Base-by-base conservation (phyloP, 306 rosid species). In the Medicago truncatula region DNA sequence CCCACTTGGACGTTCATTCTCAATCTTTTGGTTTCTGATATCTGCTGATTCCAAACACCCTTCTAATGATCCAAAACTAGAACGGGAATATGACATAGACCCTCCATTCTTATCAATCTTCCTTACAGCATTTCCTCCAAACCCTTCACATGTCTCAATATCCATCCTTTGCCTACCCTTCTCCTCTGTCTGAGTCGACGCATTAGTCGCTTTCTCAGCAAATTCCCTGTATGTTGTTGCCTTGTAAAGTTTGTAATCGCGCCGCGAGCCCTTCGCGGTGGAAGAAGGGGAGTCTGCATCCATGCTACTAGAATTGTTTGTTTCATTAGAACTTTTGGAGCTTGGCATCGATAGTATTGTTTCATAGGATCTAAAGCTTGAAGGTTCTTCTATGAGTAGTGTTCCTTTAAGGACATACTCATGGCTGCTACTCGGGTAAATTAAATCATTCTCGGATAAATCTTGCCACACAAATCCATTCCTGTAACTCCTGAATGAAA, bases 401-500 rank as follows among this genome's bases (percentile, higher is more conserved):
- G 96, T 85, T 70, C 89, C 93, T 81, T 88, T 85, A 54, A 91
- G 86, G 70, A 87, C 83, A 81, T 85, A 91, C 73, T 91, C 96
- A 50, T 77, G 83, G 46, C 88, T 88, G 62, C 74, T 85, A 77
- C 89, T 82, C 11, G 88, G 96, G 75, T 78, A 70, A 63, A 88
- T 91, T 60, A 84, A 75, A 63, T 91, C 93, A 6, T 85, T 76
- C 52, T 91, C 91, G 0, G 86, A 40, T 56, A 91, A 80, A 77
- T 91, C 96, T 68, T 88, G 91, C 96, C 96, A 91, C 74, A 88
- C 93, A 69, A 62, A 88, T 59, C 96, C 90, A n/a, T 79, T 88
- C 40, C 71, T 82, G 83, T 84, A 85, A 58, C 81, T 83, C 86
- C 93, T 85, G 74, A 5, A 68, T 46, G 7, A 5, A 21, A 18